phyloP scores from a whole-genome alignment of 768 basidiomycete genomes.

The Podaxis rugospora region DNA sequence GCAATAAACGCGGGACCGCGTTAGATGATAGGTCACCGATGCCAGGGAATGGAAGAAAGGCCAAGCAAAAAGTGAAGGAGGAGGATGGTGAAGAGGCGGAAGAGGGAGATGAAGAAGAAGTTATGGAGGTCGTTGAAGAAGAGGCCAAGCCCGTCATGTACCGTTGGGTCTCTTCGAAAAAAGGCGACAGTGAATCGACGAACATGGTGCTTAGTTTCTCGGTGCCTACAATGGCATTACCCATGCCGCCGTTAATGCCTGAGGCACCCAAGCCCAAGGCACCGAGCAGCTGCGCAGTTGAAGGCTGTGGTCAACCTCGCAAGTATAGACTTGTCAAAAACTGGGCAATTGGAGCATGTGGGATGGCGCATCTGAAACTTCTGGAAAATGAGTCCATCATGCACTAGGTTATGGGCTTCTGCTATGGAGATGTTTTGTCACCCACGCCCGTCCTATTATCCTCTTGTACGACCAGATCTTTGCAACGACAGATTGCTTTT shows the following conservation, averaged over 20 bases:
- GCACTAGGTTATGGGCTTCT: neutral
- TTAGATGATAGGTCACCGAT: constrained; percentile 40
- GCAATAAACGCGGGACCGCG: constrained; percentile 54
- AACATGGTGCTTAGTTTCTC: constrained; percentile 11
- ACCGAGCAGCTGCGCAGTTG: constrained; percentile 45
- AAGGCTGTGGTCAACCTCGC: constrained; percentile 48
- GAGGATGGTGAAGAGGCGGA: constrained; percentile 33
- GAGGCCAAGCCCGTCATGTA: constrained; percentile 50
- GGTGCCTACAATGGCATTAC: constrained; percentile 11
- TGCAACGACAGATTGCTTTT: neutral
- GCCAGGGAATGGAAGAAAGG: constrained; percentile 27
- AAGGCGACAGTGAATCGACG: constrained; percentile 13
- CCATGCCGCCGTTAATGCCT: constrained; percentile 3
- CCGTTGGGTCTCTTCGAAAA: constrained; percentile 65
- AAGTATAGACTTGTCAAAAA: constrained; percentile 67
- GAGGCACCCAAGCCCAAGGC: constrained; percentile 13
- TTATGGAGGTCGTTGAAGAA: constrained; percentile 25
- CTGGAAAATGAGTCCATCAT: constrained; percentile 32
- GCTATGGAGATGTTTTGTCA: neutral
- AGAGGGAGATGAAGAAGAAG: constrained; percentile 30
- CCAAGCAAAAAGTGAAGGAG: constrained; percentile 33
- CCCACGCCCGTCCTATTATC: neutral
- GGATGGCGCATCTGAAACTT: constrained; percentile 57
- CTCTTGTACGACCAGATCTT: neutral
- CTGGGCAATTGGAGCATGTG: constrained; percentile 62